Evolutionary conservation across 2,329 filamentous ascomycete species (phyloP), one percentile per base, ranked within the genome.

Genomic region (Calonectria pseudoreteaudii): DNA sequence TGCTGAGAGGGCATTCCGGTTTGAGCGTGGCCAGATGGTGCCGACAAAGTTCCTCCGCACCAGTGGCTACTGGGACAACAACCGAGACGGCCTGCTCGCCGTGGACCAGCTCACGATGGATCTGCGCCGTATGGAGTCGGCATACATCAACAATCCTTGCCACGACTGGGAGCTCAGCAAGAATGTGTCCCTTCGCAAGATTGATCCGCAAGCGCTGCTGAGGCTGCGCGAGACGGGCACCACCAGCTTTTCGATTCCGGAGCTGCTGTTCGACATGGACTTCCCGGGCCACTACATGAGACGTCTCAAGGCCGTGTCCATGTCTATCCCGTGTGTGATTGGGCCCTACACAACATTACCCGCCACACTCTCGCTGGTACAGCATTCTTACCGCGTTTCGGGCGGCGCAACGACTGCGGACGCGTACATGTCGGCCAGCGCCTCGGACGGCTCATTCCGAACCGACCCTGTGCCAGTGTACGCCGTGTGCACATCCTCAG

Each of bases 261-360:
- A 86, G 75, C 34, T 76, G 13, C 49, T 83, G 4, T 85, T 83
- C 74, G 84, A 86, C 77, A 74, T 85, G 60, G 84, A 85, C 78
- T 85, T 80, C 72, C 85, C 86, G 0, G 85, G 85, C 2, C 85
- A 86, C 77, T 86, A 85, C 75, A 60, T 80, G 16, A 82, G 85
- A 1, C 80, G 82, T 5, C 82, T 86, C 73, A 79, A 78, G 34
- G 73, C 80, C 41, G 82, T 86, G 0, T 49, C 79, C 2, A 20
- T 86, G 1, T 77, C 83, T 1, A 80, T 86, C 9, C 83, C 81
- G 0, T 83, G 80, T 69, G 26, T 76, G 8, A 52, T 66, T 9
- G 82, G 82, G 0, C 84, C 84, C 3, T 83, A 83, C 70, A 79
- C 76, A 1, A 64, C 66, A 44, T 41, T 83, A 60, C 28, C 44